Base-by-base conservation (phyloP, 1,139 yeast genomes). In the Casaregolazyma lundiana region DNA sequence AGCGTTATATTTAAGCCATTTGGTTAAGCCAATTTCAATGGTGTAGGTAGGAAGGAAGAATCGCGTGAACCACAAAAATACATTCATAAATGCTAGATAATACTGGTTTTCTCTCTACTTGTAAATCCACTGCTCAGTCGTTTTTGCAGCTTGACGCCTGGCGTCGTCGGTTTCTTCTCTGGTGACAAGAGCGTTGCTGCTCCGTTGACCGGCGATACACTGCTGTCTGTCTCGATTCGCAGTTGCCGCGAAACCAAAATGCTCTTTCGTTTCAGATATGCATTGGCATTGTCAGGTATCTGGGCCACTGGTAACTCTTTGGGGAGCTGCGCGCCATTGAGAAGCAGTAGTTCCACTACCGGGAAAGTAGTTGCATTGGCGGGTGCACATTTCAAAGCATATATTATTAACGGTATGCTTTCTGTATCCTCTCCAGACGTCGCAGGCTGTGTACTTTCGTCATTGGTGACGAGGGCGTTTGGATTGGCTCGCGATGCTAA, bases 321-420 rank as follows among this genome's bases (percentile, higher is more conserved):
- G 4, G 72, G 69, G 18, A 65, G 49, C 5, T 59, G 53, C 1
- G 72, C 73, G 11, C 95, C 94, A 62, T 86, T 85, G 51, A 84
- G 71, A 2, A 83, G 57, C 11, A 90, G 67, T 34, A 87, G 69
- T 59, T 89, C 96, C 0, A 95, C 80, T 18, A 85, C 68, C n/a
- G 84, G 81, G 64, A 83, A 89, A 4, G 57, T 52, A 9, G 47
- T 46, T 0, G 59, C 50, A n/a, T 53, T 59, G 9, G 52, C 39
- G 1, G 62, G 55, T 2, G 65, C 55, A 21, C 47, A 37, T 26
- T 62, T 52, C 39, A 64, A 51, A 0, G 70, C 62, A 38, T 57
- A 57, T 35, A 64, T 44, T 11, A 66, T 44, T 42, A 65, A 41
- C 5, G 68, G 53, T 47, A 35, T 42, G 16, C 35, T 43, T n/a